Base-by-base conservation (phyloP, 2,329 filamentous ascomycete species). In the Lachnellula cervina region DNA sequence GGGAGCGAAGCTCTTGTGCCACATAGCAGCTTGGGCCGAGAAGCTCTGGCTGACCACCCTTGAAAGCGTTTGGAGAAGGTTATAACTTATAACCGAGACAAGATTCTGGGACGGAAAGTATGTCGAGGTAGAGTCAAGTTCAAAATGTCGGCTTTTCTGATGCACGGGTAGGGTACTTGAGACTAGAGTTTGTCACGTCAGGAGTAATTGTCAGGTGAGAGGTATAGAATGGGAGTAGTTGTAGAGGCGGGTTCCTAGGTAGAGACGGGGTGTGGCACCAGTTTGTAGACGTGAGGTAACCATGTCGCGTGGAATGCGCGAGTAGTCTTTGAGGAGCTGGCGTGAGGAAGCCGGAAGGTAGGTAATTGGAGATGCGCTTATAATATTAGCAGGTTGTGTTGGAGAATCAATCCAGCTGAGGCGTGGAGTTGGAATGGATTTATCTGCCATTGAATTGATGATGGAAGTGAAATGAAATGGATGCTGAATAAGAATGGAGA, bases 1-100 rank as follows among this genome's bases (percentile, higher is more conserved):
- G 63, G 13, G 70, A 68, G 25, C 73, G 72, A 1, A 75, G 64
- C 49, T 75, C 71, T 56, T 73, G 71, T 0, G 69, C 73, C 25
- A 74, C 67, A 56, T 71, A 72, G 48, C 72, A 73, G 14, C 72
- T 72, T 1, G 74, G 59, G 56, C 75, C 73, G 16, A 74, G 66
- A 6, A 74, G 59, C 3, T 37, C 50, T 1, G 58, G 56, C 28
- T 51, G 35, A 43, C 19, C 28, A 14, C 14, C n/a, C 0, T 45
- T 35, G 8, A 50, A 49, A 14, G 54, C 40, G 28, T 11, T 11
- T 32, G 28, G 28, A 32, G 28, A 32, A 32, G 28, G 28, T 34
- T 48, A 32, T 14, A 63, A 45, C 16, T 34, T 48, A 32, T 14
- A 63, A 45, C 16, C 56, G 59, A 19, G 42, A 32, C 11, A 62